Percentiles rank a stretch among this genome's conserved stretches.
Evolutionary conservation across 2,329 filamentous ascomycete genomes (phyloP).

Genomic region (Beauveria australis): DNA sequence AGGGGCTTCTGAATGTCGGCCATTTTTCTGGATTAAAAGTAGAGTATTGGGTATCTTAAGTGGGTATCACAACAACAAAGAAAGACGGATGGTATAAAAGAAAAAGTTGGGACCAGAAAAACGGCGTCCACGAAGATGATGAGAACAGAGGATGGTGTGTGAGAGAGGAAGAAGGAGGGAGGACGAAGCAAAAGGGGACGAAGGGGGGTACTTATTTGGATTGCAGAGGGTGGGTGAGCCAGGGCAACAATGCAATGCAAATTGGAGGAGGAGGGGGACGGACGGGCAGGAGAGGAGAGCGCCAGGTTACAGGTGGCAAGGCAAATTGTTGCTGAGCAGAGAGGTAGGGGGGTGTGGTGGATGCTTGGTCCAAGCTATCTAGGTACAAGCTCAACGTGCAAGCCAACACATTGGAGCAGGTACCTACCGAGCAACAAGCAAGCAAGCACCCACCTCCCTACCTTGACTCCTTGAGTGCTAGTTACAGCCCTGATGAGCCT

Average conservation of each 20-base stretch:
- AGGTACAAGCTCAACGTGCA: too few relatives aligned
- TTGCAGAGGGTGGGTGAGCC: constrained; percentile 14
- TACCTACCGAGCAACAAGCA: too few relatives aligned
- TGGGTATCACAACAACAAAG: constrained; percentile 45
- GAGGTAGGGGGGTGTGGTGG: not conserved
- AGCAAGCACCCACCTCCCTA: too few relatives aligned
- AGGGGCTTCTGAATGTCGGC: constrained; percentile 66
- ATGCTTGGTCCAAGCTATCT: too few relatives aligned
- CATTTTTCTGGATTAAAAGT: constrained; percentile 47
- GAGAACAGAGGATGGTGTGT: constrained; percentile 22
- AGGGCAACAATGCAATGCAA: constrained; percentile 9
- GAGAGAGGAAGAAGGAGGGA: constrained; percentile 9
- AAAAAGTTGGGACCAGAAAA: constrained; percentile 27
- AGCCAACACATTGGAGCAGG: too few relatives aligned
- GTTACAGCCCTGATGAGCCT: too few relatives aligned
- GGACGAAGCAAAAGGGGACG: constrained; percentile 22
- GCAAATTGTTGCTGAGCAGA: not conserved
- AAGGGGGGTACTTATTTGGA: constrained; percentile 36
- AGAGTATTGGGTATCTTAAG: constrained; percentile 26
- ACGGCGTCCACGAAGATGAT: constrained; percentile 26
- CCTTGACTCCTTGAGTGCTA: too few relatives aligned
- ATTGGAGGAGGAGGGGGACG: constrained; percentile 7
- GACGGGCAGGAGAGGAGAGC: not conserved
- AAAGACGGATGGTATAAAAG: constrained; percentile 34
- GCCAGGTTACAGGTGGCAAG: constrained; percentile 1